Conservation (phyloP, 768 basidiomycete species). For the Boletus speciosus region DNA sequence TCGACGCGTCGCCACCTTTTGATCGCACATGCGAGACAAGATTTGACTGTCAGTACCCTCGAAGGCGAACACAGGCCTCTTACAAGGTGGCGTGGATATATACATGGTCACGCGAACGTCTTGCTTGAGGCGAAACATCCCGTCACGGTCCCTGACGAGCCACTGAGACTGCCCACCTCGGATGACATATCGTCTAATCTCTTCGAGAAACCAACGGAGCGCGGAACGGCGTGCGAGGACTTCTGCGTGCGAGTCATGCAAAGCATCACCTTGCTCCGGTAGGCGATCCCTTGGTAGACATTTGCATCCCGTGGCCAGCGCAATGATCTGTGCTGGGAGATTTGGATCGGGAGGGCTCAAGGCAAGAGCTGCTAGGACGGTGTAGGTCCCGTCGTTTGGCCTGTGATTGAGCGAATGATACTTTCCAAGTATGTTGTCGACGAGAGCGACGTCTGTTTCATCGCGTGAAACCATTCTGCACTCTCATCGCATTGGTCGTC, state of each 20-base stretch:
- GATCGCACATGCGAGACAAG: neutral
- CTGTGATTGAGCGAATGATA: constrained; percentile 47
- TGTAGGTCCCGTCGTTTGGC: constrained; percentile 57
- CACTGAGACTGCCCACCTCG: constrained; percentile 42
- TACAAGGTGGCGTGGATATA: constrained; percentile 66
- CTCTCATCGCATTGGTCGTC: too few species aligned
- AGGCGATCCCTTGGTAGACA: constrained; percentile 66
- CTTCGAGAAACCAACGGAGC: constrained; percentile 75
- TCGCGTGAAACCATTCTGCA: constrained; percentile 6
- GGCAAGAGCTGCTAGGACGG: constrained; percentile 55
- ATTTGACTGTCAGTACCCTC: constrained; percentile 20
- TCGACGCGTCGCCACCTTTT: constrained; percentile 90
- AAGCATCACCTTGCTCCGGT: constrained; percentile 65
- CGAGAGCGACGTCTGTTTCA: constrained; percentile 27
- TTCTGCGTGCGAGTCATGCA: constrained; percentile 93
- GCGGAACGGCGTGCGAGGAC: constrained; percentile 82
- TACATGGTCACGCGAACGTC: constrained; percentile 64
- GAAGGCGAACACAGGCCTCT: constrained; percentile 46
- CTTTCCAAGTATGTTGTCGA: constrained; percentile 37
- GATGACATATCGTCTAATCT: constrained; percentile 39
- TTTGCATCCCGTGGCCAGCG: constrained; percentile 81
- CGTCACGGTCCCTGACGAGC: constrained; percentile 39
- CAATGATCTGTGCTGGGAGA: constrained; percentile 50
- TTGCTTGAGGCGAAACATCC: constrained; percentile 43
- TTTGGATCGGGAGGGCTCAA: constrained; percentile 38